phyloP scores from a whole-genome alignment of 2,329 filamentous ascomycete species.

The Cercospora sesami region DNA sequence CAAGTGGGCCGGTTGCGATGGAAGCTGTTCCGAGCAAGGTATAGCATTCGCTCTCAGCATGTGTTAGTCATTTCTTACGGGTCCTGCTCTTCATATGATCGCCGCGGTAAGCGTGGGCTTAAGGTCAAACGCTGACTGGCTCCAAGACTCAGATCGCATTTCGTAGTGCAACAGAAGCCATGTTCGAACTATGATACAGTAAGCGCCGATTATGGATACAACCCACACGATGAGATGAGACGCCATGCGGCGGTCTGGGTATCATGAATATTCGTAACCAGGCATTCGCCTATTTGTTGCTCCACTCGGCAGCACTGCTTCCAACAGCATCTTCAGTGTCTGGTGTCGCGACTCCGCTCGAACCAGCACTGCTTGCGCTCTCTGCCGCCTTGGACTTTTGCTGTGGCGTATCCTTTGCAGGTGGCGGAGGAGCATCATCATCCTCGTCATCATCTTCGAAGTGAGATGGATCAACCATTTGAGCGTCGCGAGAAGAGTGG shows the following conservation, averaged over 20 bases:
- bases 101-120: not conserved
- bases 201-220: slow-evolving; percentile 6
- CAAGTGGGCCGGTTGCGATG: slow-evolving; percentile 13
- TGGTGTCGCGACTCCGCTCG: slow-evolving; percentile 9
- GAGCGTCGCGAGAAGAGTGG: slow-evolving; percentile 31
- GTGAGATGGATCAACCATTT: slow-evolving; percentile 48
- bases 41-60: not conserved
- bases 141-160: not conserved
- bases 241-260: slow-evolving; percentile 10
- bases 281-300: slow-evolving; percentile 18
- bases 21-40: slow-evolving; percentile 4
- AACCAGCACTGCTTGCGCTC: slow-evolving; percentile 32
- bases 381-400: slow-evolving; percentile 15
- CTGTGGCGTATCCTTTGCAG: slow-evolving; percentile 29
- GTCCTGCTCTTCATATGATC: not conserved
- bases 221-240: slow-evolving; percentile 6
- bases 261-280: slow-evolving; percentile 18
- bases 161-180: not conserved
- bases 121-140: not conserved
- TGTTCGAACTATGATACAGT: slow-evolving; percentile 12
- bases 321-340: slow-evolving; percentile 11
- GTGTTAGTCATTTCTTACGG: not conserved
- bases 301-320: slow-evolving; percentile 14
- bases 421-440: slow-evolving; percentile 39
- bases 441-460: slow-evolving; percentile 50